Evolutionary conservation across 805 yeast species (phyloP).

Genomic region (Pichia californica): DNA sequence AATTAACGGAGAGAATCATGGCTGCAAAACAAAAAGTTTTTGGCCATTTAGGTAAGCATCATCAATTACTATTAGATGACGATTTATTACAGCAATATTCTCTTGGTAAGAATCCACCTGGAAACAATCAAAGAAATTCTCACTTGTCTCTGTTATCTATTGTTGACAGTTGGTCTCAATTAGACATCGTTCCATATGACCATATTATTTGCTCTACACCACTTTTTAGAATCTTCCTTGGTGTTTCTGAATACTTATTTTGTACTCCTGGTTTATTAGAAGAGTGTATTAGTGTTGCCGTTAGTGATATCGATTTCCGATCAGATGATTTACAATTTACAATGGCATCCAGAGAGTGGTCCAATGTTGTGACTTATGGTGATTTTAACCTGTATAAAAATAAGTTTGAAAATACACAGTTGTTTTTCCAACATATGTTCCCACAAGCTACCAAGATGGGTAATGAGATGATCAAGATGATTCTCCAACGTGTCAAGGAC

Average conservation of each 20-base stretch:
- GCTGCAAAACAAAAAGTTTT: constrained; percentile 74
- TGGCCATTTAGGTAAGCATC: constrained; percentile 50
- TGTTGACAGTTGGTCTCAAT: constrained; percentile 87
- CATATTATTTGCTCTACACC: constrained; percentile 98
- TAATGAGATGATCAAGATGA: constrained; percentile 87
- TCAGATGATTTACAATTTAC: constrained; percentile 90
- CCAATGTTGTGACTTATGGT: constrained; percentile 69
- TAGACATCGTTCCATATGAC: constrained; percentile 87
- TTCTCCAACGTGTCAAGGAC: constrained; percentile 35
- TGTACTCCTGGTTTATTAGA: constrained; percentile 81
- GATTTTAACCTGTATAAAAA: constrained; percentile 64
- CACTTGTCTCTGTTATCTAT: constrained; percentile 85
- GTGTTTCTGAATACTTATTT: constrained; percentile 88
- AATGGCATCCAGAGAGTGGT: constrained; percentile 86
- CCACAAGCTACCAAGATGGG: constrained; percentile 86
- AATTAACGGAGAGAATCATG: constrained; percentile 49
- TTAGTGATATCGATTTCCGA: constrained; percentile 61
- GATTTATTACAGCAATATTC: constrained; percentile 73
- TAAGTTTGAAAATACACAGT: constrained; percentile 73
- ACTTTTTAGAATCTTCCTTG: constrained; percentile 81
- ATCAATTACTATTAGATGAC: constrained; percentile 68
- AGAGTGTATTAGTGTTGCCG: constrained; percentile 67
- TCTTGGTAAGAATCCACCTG: constrained; percentile 63
- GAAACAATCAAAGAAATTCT: constrained; percentile 69
- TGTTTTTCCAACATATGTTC: constrained; percentile 80